Evolutionary conservation across 352 stramenopile species (phyloP).

Genomic region (Sclerospora graminicola): DNA sequence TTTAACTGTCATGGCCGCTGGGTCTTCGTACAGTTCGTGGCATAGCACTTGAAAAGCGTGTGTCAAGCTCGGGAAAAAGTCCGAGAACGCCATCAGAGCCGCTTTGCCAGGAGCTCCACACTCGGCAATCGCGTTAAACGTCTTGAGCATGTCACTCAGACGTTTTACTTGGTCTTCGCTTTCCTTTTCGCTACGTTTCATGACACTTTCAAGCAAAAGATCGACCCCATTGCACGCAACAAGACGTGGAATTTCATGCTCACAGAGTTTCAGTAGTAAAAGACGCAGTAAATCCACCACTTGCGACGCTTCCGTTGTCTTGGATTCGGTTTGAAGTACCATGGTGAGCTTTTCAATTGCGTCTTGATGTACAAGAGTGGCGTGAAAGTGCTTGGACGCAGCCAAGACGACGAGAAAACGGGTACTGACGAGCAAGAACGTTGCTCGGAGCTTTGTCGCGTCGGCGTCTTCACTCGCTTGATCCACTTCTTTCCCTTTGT

Average conservation of each 20-base stretch:
- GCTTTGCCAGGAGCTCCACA: constrained; percentile 33
- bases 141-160: constrained; percentile 39
- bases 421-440: constrained; percentile 27
- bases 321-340: too few relatives aligned
- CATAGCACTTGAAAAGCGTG: constrained; percentile 19
- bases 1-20: constrained; percentile 7
- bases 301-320: too few relatives aligned
- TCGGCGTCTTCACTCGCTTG: constrained; percentile 8
- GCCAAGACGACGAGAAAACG: constrained; percentile 34
- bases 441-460: constrained; percentile 5
- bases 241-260: constrained; percentile 52
- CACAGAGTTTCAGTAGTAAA: constrained; percentile 46
- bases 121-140: constrained; percentile 49
- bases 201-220: constrained; percentile 38
- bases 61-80: constrained; percentile 37
- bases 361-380: constrained; percentile 37
- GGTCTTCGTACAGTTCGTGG: constrained; percentile 10
- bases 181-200: constrained; percentile 9
- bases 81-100: constrained; percentile 37
- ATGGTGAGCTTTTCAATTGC: constrained; percentile 44
- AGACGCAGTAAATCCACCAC: constrained; percentile 27
- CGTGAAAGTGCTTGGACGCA: constrained; percentile 21
- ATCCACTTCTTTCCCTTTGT: constrained; percentile 11
- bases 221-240: constrained; percentile 53
- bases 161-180: constrained; percentile 13